These are phyloP conservation scores for Carex myosuroides DNA, from an alignment of 176 grass and related monocot genomes.

Conservation along the genomic window DNA sequence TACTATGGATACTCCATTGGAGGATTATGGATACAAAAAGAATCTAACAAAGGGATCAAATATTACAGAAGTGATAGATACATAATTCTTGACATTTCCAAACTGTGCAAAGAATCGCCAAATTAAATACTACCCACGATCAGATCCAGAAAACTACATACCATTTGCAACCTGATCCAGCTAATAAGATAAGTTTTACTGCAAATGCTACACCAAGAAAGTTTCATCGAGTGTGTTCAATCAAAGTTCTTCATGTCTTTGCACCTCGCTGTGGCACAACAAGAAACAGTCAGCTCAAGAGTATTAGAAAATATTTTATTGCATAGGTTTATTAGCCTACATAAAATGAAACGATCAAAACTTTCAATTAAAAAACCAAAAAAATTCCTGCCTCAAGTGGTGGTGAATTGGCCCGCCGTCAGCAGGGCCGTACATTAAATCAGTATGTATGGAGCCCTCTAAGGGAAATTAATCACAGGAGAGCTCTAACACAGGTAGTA, in stretches of 20 bases:
- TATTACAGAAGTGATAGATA: not conserved
- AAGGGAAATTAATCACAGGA: not conserved
- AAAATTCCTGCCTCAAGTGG: not conserved
- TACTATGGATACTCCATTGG: not conserved
- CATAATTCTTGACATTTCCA: not conserved
- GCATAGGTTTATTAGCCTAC: constrained; percentile 35
- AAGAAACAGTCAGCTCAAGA: constrained; percentile 21
- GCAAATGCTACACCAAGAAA: not conserved
- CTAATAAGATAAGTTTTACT: not conserved
- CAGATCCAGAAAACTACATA: not conserved
- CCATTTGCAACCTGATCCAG: not conserved
- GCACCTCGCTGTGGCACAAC: not conserved
- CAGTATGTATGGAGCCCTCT: not conserved
- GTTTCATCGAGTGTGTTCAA: not conserved
- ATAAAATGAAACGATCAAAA: constrained; percentile 6
- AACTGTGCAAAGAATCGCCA: not conserved
- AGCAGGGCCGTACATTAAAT: not conserved
- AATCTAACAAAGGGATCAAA: constrained; percentile 1
- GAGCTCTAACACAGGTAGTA: not conserved
- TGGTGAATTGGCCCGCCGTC: not conserved
- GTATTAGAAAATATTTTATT: not conserved
- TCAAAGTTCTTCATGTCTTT: not conserved
- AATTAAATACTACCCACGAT: not conserved
- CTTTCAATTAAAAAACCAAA: not conserved
- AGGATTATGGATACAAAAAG: not conserved